These are phyloP conservation scores for Penicillium oxalicum DNA, from an alignment of 2,329 filamentous ascomycete species.

Conservation along the genomic window DNA sequence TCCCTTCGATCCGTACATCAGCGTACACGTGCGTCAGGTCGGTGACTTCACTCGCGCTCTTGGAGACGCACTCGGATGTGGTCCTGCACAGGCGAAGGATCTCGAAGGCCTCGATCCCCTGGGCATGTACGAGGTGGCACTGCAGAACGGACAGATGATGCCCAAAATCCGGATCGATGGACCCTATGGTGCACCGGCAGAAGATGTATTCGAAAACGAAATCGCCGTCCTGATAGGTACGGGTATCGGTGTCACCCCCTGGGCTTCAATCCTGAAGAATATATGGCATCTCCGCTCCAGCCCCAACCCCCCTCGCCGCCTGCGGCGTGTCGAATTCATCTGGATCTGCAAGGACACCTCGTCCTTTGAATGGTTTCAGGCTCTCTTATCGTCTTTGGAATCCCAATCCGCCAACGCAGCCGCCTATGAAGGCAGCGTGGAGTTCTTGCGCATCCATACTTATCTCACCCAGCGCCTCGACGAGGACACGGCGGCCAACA, in stretches of 20 bases:
- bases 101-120: conserved; percentile 86
- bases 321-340: conserved; percentile 95
- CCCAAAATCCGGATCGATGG: conserved; percentile 84
- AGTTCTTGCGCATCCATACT: conserved; percentile 96
- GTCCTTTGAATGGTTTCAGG: conserved; percentile 99
- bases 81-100: conserved; percentile 76
- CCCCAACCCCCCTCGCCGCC: conserved; percentile 80
- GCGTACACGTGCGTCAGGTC: conserved; percentile 89
- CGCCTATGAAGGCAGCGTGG: conserved; percentile 48
- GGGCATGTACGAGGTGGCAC: conserved; percentile 96
- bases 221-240: conserved; percentile 72
- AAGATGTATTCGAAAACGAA: conserved; percentile 95
- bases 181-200: conserved; percentile 91
- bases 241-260: conserved; percentile 80
- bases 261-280: conserved; percentile 86
- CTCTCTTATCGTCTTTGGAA: conserved; percentile 83
- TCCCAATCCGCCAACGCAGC: conserved; percentile 70
- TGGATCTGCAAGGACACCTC: conserved; percentile 96
- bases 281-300: conserved; percentile 94
- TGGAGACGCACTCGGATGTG: conserved; percentile 92
- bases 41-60: conserved; percentile 92
- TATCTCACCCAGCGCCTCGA: conserved; percentile 94
- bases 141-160: conserved; percentile 91
- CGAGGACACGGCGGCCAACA: conserved; percentile 88
- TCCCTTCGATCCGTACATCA: conserved; percentile 90